Evolutionary conservation across 2,329 filamentous ascomycete genomes (phyloP), one percentile per base, ranked within the genome.

Genomic region (Aureobasidium sp.): DNA sequence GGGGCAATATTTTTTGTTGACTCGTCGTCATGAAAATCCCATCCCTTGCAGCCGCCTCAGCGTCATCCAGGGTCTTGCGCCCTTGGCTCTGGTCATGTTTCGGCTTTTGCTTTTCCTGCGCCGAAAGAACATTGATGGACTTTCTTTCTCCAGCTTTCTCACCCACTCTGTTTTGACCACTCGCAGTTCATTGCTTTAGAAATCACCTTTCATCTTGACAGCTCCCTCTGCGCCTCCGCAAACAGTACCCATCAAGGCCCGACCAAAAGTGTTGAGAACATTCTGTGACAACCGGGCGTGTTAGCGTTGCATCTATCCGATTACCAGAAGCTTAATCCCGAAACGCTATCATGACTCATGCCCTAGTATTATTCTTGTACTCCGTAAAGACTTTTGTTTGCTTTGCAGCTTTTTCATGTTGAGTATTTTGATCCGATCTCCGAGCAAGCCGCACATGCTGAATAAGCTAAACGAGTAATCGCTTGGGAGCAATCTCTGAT

Each of bases 1-100:
- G 53, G 39, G 53, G 22, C 22, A 57, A n/a, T 9, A 34, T 58
- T 58, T 58, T 58, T 48, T 58, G 55, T 58, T 58, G 55, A 58
- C 42, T 31, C 22, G 41, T 58, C 55, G 55, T 58, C 55, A 58
- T 57, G 53, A 34, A 57, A 45, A 57, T 56, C 52, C 52, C 17
- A 56, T 56, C 52, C 52, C 52, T 56, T 27, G 34, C 49, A 22
- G 11, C 34, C 37, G 52, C 52, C 37, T 31, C 52, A 20, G 41
- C 53, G 53, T 57, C 53, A 57, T 57, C 14, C 53, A 57, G 53
- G 53, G 53, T 57, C 53, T 22, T 22, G 37, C 34, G 37, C 25
- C 3, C 52, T 57, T 57, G 53, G 53, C 53, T 36, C 39, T 12
- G 53, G 2, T 34, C 53, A 45, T 36, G 49, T 53, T 53, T 41